Evolutionary conservation across 1,284 basidiomycete genomes (phyloP).

Genomic region (Austropuccinia psidii): DNA sequence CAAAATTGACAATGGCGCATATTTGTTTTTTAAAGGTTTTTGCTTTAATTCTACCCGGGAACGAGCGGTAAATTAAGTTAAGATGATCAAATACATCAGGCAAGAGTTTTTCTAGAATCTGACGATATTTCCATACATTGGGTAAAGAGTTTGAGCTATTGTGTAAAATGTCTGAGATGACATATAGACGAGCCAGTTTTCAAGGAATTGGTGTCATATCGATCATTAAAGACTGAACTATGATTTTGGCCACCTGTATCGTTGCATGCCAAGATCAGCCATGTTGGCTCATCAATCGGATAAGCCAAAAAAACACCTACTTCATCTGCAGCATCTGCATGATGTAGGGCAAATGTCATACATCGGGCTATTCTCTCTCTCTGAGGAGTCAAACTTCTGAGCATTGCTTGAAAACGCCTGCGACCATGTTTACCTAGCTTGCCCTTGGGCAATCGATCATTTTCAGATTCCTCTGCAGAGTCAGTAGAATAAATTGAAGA

Average conservation of each 20-base stretch:
- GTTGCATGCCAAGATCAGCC: too few species aligned
- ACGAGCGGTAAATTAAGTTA: constrained; percentile 80
- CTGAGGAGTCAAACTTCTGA: constrained; percentile 73
- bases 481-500: constrained; percentile 89
- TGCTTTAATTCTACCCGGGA: constrained; percentile 84
- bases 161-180: constrained; percentile 95
- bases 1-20: constrained; percentile 74
- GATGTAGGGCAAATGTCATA: constrained; percentile 91
- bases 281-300: neutral
- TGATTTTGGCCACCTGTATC: constrained; percentile 69
- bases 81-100: constrained; percentile 87
- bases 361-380: constrained; percentile 83
- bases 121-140: constrained; percentile 76
- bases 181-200: constrained; percentile 86
- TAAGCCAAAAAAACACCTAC: constrained; percentile 50
- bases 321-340: constrained; percentile 85
- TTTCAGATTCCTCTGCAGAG: constrained; percentile 85
- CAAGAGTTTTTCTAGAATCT: constrained; percentile 76
- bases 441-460: constrained; percentile 64
- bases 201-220: constrained; percentile 85
- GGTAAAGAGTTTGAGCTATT: constrained; percentile 59
- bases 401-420: constrained; percentile 76
- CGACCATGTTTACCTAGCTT: constrained; percentile 67
- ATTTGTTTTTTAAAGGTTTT: constrained; percentile 89
- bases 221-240: constrained; percentile 71